These are phyloP conservation scores for Telfairia occidentalis DNA, from an alignment of 331 rosid species.

Conservation along the genomic window DNA sequence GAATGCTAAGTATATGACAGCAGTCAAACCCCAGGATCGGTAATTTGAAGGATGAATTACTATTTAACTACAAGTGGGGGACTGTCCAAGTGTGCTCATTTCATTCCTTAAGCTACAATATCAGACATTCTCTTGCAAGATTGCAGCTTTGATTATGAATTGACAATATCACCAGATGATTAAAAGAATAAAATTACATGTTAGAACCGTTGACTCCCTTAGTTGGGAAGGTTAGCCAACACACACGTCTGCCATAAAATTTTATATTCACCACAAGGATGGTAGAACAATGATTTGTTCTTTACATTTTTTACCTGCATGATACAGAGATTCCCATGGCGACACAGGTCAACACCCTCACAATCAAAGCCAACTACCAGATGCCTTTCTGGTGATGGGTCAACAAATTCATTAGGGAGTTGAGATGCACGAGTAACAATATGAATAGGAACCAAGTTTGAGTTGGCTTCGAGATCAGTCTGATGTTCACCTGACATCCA, in stretches of 20 bases:
- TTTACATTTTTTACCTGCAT: constrained; percentile 51
- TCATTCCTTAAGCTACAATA: background rate
- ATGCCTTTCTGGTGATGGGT: constrained; percentile 46
- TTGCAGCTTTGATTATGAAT: background rate
- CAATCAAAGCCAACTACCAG: constrained; percentile 77
- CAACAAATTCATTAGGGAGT: constrained; percentile 64
- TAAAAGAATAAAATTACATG: background rate
- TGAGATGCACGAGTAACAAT: constrained; percentile 60
- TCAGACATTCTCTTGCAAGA: background rate
- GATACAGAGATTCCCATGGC: constrained; percentile 66
- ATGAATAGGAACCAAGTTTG: constrained; percentile 41
- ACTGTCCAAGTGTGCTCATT: background rate
- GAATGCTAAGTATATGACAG: background rate
- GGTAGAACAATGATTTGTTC: background rate
- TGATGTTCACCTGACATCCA: constrained; percentile 36
- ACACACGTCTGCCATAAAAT: background rate
- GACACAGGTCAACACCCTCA: constrained; percentile 85
- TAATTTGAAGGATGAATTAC: background rate
- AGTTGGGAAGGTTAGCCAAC: background rate
- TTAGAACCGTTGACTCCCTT: background rate
- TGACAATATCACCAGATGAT: background rate
- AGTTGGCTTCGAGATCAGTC: constrained; percentile 25
- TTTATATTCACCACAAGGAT: background rate
- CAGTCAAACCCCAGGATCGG: background rate
- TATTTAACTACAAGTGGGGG: background rate